Conservation (phyloP, 148 eudicot genomes). For the Oxyria digyna region DNA sequence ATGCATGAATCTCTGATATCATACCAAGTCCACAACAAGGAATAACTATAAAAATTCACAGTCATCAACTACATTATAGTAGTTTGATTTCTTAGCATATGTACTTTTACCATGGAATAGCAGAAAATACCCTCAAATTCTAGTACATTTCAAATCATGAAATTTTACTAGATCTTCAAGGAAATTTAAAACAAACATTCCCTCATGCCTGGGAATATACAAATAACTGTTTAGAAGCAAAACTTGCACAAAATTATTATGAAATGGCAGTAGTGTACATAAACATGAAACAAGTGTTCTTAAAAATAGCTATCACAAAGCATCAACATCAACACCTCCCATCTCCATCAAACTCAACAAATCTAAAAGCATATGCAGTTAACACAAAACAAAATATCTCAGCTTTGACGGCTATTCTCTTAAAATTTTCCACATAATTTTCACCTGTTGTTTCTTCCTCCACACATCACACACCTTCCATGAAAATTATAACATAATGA, state of each 20-base stretch:
- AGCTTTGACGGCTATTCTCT: neutral
- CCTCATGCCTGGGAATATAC: too few relatives aligned
- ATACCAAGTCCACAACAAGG: neutral
- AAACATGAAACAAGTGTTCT: neutral
- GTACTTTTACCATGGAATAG: neutral
- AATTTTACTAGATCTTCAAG: neutral
- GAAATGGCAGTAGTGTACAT: neutral
- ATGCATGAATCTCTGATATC: constrained; percentile 1
- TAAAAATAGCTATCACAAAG: neutral
- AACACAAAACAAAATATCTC: neutral
- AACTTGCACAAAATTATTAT: too few relatives aligned
- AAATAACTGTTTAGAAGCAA: too few relatives aligned
- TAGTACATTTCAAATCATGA: neutral
- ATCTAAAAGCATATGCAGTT: neutral
- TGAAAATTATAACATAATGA: neutral
- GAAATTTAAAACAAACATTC: too few relatives aligned
- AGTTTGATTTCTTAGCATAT: neutral
- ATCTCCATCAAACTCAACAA: neutral
- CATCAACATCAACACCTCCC: neutral
- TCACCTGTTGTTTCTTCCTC: neutral
- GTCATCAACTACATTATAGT: neutral
- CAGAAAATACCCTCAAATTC: neutral
- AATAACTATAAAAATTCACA: neutral
- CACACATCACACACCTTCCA: neutral
- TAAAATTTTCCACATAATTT: neutral